Evolutionary conservation across 2,329 filamentous ascomycete species (phyloP), one percentile per base, ranked within the genome.

Genomic region (Claviceps quebecensis): DNA sequence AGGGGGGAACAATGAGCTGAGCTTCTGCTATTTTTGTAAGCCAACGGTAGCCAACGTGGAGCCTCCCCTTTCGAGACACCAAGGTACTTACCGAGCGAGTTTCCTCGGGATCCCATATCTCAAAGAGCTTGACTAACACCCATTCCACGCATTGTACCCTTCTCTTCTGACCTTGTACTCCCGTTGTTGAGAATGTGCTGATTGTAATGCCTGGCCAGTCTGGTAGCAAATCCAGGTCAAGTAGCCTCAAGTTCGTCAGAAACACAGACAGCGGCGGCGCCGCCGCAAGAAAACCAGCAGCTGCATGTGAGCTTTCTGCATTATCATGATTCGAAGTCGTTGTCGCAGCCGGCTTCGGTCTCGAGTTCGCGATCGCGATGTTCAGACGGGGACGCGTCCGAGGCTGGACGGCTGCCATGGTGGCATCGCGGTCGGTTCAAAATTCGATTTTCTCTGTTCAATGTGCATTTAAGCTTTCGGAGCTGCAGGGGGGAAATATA

Each of bases 1-100:
- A 0, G 93, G 87, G 16, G 93, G 93, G 62, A 94, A 97, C 72
- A 91, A 93, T 0, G 88, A 87, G 53, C 84, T 83, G 9, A 97
- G 75, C 75, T 93, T 96, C 85, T 91, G 61, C 5, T 19, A n/a
- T 17, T 22, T 38, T 34, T 45, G 50, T 55, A 47, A 58, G 51
- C 36, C 13, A 8, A 46, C 37, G n/a, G 19, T 6, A 9, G 9
- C 2, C 16, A n/a, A 45, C 26, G 26, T 9, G 26, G 8, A 29
- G 26, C 26, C 9, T 29, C 9, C 26, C 3, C 26, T 29, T 29
- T 29, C 26, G 26, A 29, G 26, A 29, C 26, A 60, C 71, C 41
- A 11, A 41, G 39, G 17, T 5, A n/a, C 41, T 44, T 73, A 88
- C 87, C 70, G 84, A 83, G 56, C 78, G 77, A 17, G 89, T 79